Evolutionary conservation across 257 asterid species (phyloP), one percentile per base, ranked within the genome.

Genomic region (Primulina huaijiensis): DNA sequence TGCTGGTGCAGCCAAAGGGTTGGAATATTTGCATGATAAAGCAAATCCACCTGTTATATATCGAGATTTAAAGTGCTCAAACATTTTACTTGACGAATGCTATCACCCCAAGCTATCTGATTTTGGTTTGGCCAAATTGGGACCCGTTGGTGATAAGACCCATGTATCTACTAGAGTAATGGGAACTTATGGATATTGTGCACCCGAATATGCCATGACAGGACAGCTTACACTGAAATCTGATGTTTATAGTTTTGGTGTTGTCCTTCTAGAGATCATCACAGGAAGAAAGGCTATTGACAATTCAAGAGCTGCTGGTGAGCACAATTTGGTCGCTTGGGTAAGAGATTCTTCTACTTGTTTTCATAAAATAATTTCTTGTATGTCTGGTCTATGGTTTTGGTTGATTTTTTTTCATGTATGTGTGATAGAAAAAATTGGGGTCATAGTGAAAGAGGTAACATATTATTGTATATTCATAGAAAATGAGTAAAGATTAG

Each of bases 101-200:
- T 50, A 16, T 50, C 57, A 50, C 21, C 57, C 57, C 57, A 50
- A 50, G 57, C 57, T 50, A 50, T 50, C 57, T 50, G 57, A 50
- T 50, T 50, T 50, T 50, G 57, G 57, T 50, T 50, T 50, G 57
- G 57, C 57, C 20, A 50, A 50, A 50, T 50, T 50, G 57, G 57
- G 57, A 0, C 57, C 57, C 1, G 21, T 50, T 50, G 57, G 57
- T 3, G 57, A 50, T 50, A 50, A 50, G 57, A 50, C 57, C 57
- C 57, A 50, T 5, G 57, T 50, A 50, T 50, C 57, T 50, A 50
- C 57, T 16, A 50, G 57, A 50, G 57, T 50, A 4, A 50, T 50
- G 57, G 57, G 57, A 50, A 50, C 57, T 16, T 50, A 50, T 1
- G 57, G 57, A 16, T 50, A 50, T 50, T 50, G 57, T 50, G 57